Evolutionary conservation across 2,329 filamentous ascomycete species (phyloP), one percentile per base, ranked within the genome.

Genomic region (Sarocladium strictum): DNA sequence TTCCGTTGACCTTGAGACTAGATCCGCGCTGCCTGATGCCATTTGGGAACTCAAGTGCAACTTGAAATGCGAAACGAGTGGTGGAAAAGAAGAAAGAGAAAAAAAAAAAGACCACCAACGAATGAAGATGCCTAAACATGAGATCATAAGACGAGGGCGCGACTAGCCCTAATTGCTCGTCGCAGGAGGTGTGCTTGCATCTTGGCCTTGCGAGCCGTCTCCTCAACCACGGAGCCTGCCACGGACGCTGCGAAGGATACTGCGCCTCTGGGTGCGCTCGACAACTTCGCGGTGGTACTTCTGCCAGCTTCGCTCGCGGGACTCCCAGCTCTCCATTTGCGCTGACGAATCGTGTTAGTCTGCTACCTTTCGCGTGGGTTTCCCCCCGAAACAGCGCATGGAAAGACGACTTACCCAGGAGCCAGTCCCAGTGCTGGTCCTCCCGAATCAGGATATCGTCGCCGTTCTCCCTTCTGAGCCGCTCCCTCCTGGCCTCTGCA

Each of bases 401-500:
- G 55, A 21, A 21, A 12, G 40, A 7, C 10, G 3, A 73, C 78
- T 68, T 65, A 82, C 81, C 72, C 15, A 85, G 65, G 58, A 84
- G 77, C 72, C 76, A 80, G 64, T 85, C 82, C 81, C 81, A 85
- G 49, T 79, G 73, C 56, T 73, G 70, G 59, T 85, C 79, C 68
- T 85, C 81, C 29, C 74, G 70, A 41, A 78, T 67, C 54, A 86
- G 68, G 40, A 82, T 67, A 56, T 81, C 79, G 24, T 79, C 77
- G 1, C 75, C 75, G 37, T 72, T 75, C 67, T 85, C 79, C 53
- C 77, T 71, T n/a, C 75, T 75, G 26, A 85, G 66, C 57, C 85
- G 74, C 62, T 81, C 79, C n/a, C 70, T 68, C 41, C 81, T 73
- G 7, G 83, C 82, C 58, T 75, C 67, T 10, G 74, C 72, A 2